These are phyloP conservation scores for Neonectria faginata DNA, from an alignment of 2,329 filamentous ascomycete species.

Conservation along the genomic window DNA sequence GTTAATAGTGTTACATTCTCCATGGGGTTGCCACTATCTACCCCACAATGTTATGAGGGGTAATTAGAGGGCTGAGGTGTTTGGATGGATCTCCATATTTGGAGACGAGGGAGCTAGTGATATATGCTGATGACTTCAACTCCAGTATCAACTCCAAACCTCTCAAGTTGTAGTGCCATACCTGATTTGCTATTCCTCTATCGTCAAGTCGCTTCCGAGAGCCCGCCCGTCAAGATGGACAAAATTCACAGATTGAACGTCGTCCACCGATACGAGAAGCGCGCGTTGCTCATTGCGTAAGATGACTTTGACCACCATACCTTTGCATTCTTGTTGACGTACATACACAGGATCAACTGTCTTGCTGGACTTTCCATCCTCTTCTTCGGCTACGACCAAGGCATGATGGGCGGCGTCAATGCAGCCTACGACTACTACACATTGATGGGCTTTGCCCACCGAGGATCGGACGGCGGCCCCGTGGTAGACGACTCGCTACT, in stretches of 20 bases:
- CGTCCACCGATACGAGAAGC: slow-evolving; percentile 39
- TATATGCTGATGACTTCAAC: background rate
- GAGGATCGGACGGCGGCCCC: no score
- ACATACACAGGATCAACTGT: background rate
- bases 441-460: no score
- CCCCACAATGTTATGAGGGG: background rate
- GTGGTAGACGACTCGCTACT: no score
- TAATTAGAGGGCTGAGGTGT: no score
- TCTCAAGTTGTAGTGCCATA: background rate
- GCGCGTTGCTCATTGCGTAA: slow-evolving; percentile 38
- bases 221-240: background rate
- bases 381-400: slow-evolving; percentile 32
- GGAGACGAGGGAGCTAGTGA: background rate
- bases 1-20: background rate
- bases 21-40: background rate
- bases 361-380: no score
- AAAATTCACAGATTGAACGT: slow-evolving; percentile 24
- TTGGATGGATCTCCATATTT: background rate
- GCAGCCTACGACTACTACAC: slow-evolving; percentile 13
- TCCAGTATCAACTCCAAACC: background rate
- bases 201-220: background rate
- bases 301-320: background rate
- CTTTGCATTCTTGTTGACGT: no score
- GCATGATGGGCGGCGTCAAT: slow-evolving; percentile 42
- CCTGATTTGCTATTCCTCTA: background rate